phyloP scores from a whole-genome alignment of 352 stramenopile genomes.

The Pythium dissimile region DNA sequence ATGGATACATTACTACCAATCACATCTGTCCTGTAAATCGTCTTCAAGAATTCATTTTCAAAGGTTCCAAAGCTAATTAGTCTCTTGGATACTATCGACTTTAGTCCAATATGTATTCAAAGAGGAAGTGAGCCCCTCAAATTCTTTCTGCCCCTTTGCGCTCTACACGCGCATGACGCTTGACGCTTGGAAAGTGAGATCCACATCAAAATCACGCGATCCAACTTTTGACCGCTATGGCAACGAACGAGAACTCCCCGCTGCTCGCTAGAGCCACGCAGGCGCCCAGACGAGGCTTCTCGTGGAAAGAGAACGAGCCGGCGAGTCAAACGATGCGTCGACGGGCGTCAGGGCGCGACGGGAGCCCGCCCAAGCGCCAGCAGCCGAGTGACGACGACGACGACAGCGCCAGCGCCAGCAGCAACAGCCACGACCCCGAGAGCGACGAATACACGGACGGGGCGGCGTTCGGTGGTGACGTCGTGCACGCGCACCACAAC shows the following conservation, averaged over 20 bases:
- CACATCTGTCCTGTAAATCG: not conserved
- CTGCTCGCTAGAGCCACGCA: slow-evolving; percentile 1
- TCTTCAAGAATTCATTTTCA: slow-evolving; percentile 20
- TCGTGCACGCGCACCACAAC: slow-evolving; percentile 8
- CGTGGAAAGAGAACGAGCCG: not conserved
- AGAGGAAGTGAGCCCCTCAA: no score
- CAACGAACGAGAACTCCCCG: slow-evolving; percentile 9
- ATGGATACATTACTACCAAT: slow-evolving; percentile 6
- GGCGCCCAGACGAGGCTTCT: not conserved
- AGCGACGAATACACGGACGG: slow-evolving; percentile 4
- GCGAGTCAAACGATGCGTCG: slow-evolving; percentile 6
- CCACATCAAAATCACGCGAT: no score
- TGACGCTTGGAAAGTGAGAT: not conserved
- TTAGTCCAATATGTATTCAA: no score
- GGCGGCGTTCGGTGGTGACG: not conserved
- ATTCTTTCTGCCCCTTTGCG: no score
- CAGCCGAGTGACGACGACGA: slow-evolving; percentile 2
- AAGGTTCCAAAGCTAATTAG: no score
- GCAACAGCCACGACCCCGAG: slow-evolving; percentile 2
- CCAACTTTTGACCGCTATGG: not conserved
- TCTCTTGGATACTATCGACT: no score
- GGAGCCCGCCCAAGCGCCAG: not conserved
- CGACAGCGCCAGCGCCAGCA: not conserved
- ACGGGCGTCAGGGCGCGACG: not conserved
- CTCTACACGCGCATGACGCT: no score